Conservation (phyloP, 805 yeast species). For the Ogataea pignaliae region DNA sequence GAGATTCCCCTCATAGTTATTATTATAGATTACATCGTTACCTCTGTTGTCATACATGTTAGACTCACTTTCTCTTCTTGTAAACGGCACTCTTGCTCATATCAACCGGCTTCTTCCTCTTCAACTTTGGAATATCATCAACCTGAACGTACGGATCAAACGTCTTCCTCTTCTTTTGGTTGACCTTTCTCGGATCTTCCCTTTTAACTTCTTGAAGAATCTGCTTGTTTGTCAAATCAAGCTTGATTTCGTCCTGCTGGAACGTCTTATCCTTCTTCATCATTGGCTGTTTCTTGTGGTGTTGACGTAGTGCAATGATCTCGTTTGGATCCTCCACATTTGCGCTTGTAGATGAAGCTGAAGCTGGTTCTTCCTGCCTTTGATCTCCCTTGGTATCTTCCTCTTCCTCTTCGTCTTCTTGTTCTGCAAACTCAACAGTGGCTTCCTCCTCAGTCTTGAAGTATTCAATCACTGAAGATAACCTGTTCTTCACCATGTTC, state of each 20-base stretch:
- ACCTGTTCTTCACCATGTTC: constrained; percentile 14
- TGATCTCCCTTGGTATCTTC: constrained; percentile 3
- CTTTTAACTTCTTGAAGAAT: constrained; percentile 13
- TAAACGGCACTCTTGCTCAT: constrained; percentile 27
- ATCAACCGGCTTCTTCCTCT: constrained; percentile 24
- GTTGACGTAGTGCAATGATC: constrained; percentile 29
- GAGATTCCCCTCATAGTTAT: too few relatives aligned
- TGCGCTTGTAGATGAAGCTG: constrained; percentile 11
- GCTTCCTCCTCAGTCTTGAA: constrained; percentile 7
- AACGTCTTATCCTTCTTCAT: constrained; percentile 9
- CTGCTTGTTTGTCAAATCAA: constrained; percentile 23
- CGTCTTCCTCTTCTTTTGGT: constrained; percentile 29
- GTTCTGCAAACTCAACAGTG: constrained; percentile 9
- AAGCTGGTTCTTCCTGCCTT: constrained; percentile 23
- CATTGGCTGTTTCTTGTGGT: constrained; percentile 19
- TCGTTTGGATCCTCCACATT: constrained; percentile 24
- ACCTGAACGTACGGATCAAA: constrained; percentile 56
- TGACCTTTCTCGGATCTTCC: constrained; percentile 10
- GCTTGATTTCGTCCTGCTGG: constrained; percentile 25
- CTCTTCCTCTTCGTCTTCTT: constrained; percentile 15
- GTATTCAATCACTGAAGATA: constrained; percentile 11
- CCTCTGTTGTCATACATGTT: too few relatives aligned
- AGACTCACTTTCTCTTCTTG: constrained; percentile 20
- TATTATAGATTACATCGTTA: too few relatives aligned
- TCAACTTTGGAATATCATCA: constrained; percentile 20